Evolutionary conservation across 306 rosid genomes (phyloP).

Genomic region (Lotus japonicus): DNA sequence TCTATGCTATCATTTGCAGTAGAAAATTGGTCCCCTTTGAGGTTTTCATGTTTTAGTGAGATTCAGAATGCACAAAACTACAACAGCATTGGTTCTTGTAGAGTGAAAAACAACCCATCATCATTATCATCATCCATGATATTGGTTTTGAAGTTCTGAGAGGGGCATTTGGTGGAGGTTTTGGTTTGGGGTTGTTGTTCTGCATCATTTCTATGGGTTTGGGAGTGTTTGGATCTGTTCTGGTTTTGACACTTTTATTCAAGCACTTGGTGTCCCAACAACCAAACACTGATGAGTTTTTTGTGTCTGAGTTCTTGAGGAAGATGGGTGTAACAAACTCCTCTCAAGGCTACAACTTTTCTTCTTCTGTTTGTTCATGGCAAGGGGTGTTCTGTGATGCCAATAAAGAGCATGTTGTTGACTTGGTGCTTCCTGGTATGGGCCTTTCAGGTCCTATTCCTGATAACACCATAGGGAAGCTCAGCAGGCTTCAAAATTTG

Average conservation of each 20-base stretch:
- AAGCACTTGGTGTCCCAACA: constrained; percentile 65
- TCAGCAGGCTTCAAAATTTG: constrained; percentile 57
- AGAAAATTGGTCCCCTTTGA: constrained; percentile 7
- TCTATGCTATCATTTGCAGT: not conserved
- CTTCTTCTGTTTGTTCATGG: constrained; percentile 74
- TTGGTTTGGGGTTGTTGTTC: constrained; percentile 19
- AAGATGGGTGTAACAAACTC: constrained; percentile 38
- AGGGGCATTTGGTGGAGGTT: constrained; percentile 21
- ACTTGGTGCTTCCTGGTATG: constrained; percentile 46
- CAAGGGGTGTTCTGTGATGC: constrained; percentile 67
- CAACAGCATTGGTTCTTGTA: not conserved
- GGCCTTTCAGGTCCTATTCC: constrained; percentile 73
- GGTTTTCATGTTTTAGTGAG: not conserved
- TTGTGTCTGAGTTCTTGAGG: constrained; percentile 61
- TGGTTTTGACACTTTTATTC: constrained; percentile 56
- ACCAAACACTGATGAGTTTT: constrained; percentile 78
- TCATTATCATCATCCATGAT: constrained; percentile 30
- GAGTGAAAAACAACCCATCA: constrained; percentile 9
- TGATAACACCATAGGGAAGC: constrained; percentile 80
- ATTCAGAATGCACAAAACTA: constrained; percentile 22
- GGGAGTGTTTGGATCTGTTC: constrained; percentile 48
- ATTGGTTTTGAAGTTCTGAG: constrained; percentile 30
- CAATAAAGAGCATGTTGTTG: constrained; percentile 36
- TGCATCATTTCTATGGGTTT: constrained; percentile 51
- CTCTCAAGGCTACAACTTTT: constrained; percentile 47